These are phyloP conservation scores for Pisolithus albus DNA, from an alignment of 768 basidiomycete species.

Conservation along the genomic window DNA sequence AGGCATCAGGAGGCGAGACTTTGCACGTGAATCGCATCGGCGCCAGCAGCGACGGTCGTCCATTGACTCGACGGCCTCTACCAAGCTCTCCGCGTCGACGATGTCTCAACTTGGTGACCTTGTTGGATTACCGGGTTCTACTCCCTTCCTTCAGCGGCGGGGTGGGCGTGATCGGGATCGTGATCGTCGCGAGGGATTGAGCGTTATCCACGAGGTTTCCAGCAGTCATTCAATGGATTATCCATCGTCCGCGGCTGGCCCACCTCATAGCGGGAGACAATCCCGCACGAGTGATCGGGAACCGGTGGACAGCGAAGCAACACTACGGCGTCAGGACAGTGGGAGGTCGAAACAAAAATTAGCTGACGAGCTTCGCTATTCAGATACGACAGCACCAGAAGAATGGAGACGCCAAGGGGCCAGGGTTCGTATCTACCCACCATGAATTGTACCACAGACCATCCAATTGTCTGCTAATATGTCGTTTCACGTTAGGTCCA, in stretches of 20 bases:
- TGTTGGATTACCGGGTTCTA: slow-evolving; percentile 18
- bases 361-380: slow-evolving; percentile 31
- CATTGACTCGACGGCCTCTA: slow-evolving; percentile 24
- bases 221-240: slow-evolving; percentile 22
- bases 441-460: not conserved
- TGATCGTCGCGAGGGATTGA: slow-evolving; percentile 13
- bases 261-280: slow-evolving; percentile 15
- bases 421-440: not conserved
- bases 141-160: slow-evolving; percentile 7
- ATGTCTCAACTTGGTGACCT: slow-evolving; percentile 28
- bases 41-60: slow-evolving; percentile 21
- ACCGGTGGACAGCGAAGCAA: slow-evolving; percentile 12
- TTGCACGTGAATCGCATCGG: slow-evolving; percentile 15
- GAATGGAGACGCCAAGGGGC: slow-evolving; percentile 25
- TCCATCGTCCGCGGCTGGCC: slow-evolving; percentile 16
- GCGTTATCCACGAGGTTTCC: slow-evolving; percentile 28
- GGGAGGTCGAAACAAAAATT: slow-evolving; percentile 22
- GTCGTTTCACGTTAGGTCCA: slow-evolving; percentile 2
- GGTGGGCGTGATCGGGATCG: slow-evolving; percentile 9
- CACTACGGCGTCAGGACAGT: slow-evolving; percentile 7
- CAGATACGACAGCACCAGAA: slow-evolving; percentile 25
- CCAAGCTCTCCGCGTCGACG: slow-evolving; percentile 23
- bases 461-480: not conserved
- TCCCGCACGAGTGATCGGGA: not conserved
- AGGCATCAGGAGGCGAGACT: slow-evolving; percentile 16